phyloP scores from a whole-genome alignment of 805 yeast species.

The Ogataea polymorpha region DNA sequence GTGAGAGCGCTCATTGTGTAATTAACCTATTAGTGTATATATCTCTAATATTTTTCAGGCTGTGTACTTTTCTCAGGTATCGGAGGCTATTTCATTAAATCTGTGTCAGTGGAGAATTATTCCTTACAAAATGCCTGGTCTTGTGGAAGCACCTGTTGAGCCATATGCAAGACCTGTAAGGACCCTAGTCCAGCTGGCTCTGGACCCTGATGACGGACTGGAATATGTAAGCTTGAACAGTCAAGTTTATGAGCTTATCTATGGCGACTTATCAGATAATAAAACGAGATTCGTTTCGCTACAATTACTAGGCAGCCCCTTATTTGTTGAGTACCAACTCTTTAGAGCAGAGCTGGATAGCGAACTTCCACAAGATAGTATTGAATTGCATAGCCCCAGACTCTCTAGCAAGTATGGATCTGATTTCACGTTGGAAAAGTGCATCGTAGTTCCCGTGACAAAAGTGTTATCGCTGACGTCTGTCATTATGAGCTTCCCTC shows the following conservation, averaged over 20 bases:
- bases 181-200: constrained; percentile 19
- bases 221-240: constrained; percentile 22
- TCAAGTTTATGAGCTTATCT: constrained; percentile 12
- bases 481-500: constrained; percentile 42
- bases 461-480: constrained; percentile 33
- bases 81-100: constrained; percentile 7
- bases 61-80: background rate
- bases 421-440: constrained; percentile 41
- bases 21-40: background rate
- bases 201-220: constrained; percentile 15
- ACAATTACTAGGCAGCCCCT: constrained; percentile 23
- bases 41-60: constrained; percentile 3
- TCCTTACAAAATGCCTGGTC: constrained; percentile 17
- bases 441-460: constrained; percentile 36
- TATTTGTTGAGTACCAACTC: constrained; percentile 30
- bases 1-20: background rate
- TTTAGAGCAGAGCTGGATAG: constrained; percentile 34
- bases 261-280: constrained; percentile 9
- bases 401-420: constrained; percentile 34
- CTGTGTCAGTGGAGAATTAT: constrained; percentile 1
- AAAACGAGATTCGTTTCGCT: constrained; percentile 18
- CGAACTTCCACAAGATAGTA: constrained; percentile 27
- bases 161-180: constrained; percentile 8
- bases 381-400: constrained; percentile 40
- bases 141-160: constrained; percentile 2